Evolutionary conservation across 2,329 filamentous ascomycete genomes (phyloP).

Genomic region (Drechslerella dactyloides): DNA sequence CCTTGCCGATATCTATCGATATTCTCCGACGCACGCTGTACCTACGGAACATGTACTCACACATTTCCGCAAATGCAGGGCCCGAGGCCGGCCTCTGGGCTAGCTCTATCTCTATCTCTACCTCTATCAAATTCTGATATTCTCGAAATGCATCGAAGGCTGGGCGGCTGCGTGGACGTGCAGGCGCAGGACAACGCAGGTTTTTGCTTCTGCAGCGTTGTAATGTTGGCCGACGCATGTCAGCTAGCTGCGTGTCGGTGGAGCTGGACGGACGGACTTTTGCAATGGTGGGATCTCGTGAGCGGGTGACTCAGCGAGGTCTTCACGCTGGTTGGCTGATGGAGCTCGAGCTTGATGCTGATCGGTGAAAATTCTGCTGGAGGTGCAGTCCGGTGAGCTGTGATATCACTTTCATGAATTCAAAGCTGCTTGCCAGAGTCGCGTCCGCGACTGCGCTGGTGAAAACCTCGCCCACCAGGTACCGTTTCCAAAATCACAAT

Average conservation of each 20-base stretch:
- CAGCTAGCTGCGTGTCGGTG: background rate
- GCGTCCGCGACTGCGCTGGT: no score
- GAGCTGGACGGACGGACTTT: background rate
- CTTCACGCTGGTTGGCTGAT: background rate
- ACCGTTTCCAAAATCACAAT: no score
- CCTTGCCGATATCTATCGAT: conserved; percentile 1
- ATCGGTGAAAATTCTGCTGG: background rate
- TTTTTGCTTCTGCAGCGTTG: background rate
- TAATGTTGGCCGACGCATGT: background rate
- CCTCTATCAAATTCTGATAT: background rate
- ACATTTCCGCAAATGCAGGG: background rate
- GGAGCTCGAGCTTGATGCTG: background rate
- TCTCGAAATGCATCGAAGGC: background rate
- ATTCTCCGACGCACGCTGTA: conserved; percentile 2
- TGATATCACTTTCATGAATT: conserved; percentile 28
- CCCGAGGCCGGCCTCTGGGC: background rate
- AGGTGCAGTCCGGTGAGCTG: background rate
- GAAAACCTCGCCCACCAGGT: no score
- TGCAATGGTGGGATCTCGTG: background rate
- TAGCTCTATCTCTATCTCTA: background rate
- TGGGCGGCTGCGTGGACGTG: background rate
- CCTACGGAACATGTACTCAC: background rate
- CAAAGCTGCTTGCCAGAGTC: no score
- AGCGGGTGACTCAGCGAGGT: background rate
- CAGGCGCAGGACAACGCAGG: background rate